Percentiles rank a stretch among this genome's conserved stretches.
These are phyloP conservation scores for Serpula lacrymans DNA, from an alignment of 768 basidiomycete species.

Conservation along the genomic window DNA sequence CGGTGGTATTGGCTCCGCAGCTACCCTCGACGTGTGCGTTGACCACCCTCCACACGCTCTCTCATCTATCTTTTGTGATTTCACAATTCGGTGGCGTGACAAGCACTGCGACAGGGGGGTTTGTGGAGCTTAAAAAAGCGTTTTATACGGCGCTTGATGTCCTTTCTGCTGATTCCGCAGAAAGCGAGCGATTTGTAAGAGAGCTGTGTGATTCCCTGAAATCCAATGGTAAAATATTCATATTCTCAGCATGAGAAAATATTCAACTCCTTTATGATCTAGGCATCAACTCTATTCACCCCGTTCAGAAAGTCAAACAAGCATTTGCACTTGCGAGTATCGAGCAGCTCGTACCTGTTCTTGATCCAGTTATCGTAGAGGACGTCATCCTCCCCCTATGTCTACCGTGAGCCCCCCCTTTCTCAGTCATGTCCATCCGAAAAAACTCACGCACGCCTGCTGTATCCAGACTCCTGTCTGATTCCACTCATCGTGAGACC, in stretches of 20 bases:
- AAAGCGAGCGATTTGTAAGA: slow-evolving; percentile 37
- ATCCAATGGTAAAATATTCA: slow-evolving; percentile 1
- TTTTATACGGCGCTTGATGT: slow-evolving; percentile 81
- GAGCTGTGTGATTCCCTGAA: slow-evolving; percentile 24
- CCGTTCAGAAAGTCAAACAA: slow-evolving; percentile 32
- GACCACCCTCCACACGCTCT: slow-evolving; percentile 53
- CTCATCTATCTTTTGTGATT: slow-evolving; percentile 71
- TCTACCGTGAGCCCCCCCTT: slow-evolving; percentile 51
- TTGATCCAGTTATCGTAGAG: slow-evolving; percentile 52
- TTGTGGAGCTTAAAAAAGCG: slow-evolving; percentile 68
- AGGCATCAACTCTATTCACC: slow-evolving; percentile 32
- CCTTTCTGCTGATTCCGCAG: slow-evolving; percentile 40
- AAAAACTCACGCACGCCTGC: too few species aligned
- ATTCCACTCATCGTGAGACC: slow-evolving; percentile 61
- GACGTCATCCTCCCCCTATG: slow-evolving; percentile 57
- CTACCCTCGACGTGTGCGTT: slow-evolving; percentile 51
- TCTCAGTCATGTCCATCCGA: neutral
- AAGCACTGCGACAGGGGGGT: slow-evolving; percentile 43
- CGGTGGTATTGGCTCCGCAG: slow-evolving; percentile 3
- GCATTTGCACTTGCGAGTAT: slow-evolving; percentile 71
- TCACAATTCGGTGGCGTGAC: slow-evolving; percentile 77
- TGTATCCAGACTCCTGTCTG: slow-evolving; percentile 52
- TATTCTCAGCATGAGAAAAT: too few species aligned
- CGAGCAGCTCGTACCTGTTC: slow-evolving; percentile 70
- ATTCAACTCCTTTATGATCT: too few species aligned